Evolutionary conservation across 1,139 yeast genomes (phyloP), one percentile per base, ranked within the genome.

Genomic region (Suhomyces yuchorum): DNA sequence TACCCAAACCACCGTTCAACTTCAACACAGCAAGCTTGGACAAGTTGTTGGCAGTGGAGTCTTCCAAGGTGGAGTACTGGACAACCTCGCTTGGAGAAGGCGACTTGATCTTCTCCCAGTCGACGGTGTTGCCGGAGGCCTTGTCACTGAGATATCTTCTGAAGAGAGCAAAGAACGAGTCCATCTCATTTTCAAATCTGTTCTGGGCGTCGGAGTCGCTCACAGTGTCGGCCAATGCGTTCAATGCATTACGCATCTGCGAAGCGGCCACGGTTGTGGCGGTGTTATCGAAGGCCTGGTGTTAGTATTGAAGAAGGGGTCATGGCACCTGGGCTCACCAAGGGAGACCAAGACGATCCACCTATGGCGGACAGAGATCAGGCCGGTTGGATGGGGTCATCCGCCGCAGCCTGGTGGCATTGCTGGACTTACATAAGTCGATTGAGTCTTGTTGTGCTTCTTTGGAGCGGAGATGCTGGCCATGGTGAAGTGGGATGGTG

Each of bases 1-100:
- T 93, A 66, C 99, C 99, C 59, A 93, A 80, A 44, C 99, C 99
- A 77, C 99, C 99, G 68, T 93, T 93, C 67, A 93, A 82, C 75
- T 93, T 93, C 70, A 93, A 80, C 41, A 93, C 99, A 3, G 98
- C 98, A 66, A 93, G 80, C 70, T 92, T 92, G 59, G 84, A 72
- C 65, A 95, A 80, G 68, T 84, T 84, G 46, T 77, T 62, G 46
- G 70, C 49, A 26, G 61, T 56, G 18, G 17, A 20, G 37, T 51
- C 55, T 38, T 59, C 60, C 58, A 89, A 78, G 32, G 76, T 63
- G 41, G 70, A 62, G 73, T 89, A 93, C 58, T 83, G 85, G 49
- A 91, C 93, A 52, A 95, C 99, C 73, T 95, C 97, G 59, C 85
- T 89, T 17, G 85, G 81, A 39, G 74, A 56, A 42, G 99, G 99